phyloP scores from a whole-genome alignment of 768 basidiomycete species.

The Termitomyces sp. region DNA sequence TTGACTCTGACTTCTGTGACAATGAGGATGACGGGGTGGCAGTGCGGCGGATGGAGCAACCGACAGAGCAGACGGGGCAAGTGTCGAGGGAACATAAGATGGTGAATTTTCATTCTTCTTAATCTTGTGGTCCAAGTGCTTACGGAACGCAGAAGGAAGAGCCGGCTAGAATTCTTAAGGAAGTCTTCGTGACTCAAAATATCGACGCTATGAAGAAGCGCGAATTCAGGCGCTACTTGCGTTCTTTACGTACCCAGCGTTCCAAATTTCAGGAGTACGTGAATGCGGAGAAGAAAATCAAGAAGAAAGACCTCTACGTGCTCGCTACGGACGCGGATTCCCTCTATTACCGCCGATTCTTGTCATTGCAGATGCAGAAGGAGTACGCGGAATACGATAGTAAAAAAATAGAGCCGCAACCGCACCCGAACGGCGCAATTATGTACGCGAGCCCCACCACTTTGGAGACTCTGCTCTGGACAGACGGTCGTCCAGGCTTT shows the following conservation, averaged over 20 bases:
- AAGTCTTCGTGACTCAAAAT: slow-evolving; percentile 40
- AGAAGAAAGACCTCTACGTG: slow-evolving; percentile 17
- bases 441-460: slow-evolving; percentile 51
- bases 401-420: slow-evolving; percentile 53
- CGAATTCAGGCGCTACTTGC: slow-evolving; percentile 58
- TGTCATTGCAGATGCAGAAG: slow-evolving; percentile 26
- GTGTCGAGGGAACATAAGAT: slow-evolving; percentile 1
- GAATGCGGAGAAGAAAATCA: slow-evolving; percentile 15
- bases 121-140: slow-evolving; percentile 20
- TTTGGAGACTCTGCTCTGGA: slow-evolving; percentile 52
- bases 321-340: slow-evolving; percentile 20
- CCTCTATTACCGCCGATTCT: slow-evolving; percentile 34
- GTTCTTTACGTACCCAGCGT: slow-evolving; percentile 53
- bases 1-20: slow-evolving; percentile 46
- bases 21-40: too few relatives aligned
- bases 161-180: background rate
- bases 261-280: slow-evolving; percentile 52
- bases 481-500: slow-evolving; percentile 56
- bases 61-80: too few relatives aligned
- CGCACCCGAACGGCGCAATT: slow-evolving; percentile 62
- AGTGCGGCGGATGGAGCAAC: too few relatives aligned
- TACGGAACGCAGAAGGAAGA: slow-evolving; percentile 21
- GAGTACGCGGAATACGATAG: slow-evolving; percentile 17
- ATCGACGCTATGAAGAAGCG: slow-evolving; percentile 55
- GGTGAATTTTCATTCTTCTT: slow-evolving; percentile 16